Conservation (phyloP, 495 filamentous ascomycete genomes). For the Lasiosphaeris hirsuta region DNA sequence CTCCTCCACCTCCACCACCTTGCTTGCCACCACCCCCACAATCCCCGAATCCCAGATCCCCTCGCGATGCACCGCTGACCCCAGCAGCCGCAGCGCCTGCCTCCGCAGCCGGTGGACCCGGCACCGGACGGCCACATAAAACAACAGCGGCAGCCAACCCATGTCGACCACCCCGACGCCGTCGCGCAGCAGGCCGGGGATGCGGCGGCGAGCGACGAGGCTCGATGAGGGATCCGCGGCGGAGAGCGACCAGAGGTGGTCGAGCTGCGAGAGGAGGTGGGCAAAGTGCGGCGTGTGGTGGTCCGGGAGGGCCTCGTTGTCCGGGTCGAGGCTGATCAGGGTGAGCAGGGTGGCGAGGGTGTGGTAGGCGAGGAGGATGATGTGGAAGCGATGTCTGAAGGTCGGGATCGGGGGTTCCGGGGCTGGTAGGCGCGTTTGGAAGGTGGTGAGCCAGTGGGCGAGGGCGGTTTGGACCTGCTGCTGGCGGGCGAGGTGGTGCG, state of each 20-base stretch:
- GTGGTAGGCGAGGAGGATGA: too few species aligned
- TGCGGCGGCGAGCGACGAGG: too few species aligned
- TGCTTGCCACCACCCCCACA: slow-evolving; percentile 22
- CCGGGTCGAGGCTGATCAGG: too few species aligned
- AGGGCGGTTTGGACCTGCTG: not conserved
- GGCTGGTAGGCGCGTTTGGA: too few species aligned
- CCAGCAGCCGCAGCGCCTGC: slow-evolving; percentile 45
- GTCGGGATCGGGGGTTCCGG: too few species aligned
- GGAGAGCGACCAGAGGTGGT: not conserved
- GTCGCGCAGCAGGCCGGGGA: not conserved
- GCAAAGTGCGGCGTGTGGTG: too few species aligned
- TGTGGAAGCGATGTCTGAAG: too few species aligned
- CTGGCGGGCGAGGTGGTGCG: not conserved
- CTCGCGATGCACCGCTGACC: slow-evolving; percentile 43
- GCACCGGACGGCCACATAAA: slow-evolving; percentile 50
- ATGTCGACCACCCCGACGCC: slow-evolving; percentile 30
- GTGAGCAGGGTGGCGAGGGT: too few species aligned
- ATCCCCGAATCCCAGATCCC: slow-evolving; percentile 42
- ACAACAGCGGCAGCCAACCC: slow-evolving; percentile 48
- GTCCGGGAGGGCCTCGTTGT: too few species aligned
- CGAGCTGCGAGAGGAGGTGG: too few species aligned
- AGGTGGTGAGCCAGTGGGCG: not conserved
- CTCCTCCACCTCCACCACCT: slow-evolving; percentile 38
- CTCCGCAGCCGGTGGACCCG: slow-evolving; percentile 43
- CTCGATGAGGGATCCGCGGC: not conserved